Evolutionary conservation across 129 eudicot species (phyloP).

Genomic region (Gnaphalium uliginosum): DNA sequence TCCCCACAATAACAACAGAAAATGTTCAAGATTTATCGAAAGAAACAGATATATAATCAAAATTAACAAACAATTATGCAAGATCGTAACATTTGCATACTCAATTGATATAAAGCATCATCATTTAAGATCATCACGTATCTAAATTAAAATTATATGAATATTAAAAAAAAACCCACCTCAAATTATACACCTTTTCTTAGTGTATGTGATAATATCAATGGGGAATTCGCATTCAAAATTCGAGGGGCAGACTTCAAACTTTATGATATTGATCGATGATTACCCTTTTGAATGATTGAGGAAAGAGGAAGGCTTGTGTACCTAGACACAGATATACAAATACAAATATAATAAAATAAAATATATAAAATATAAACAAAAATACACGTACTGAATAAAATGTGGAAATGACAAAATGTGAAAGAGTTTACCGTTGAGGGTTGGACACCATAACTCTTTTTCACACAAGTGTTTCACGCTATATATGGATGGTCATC

Average conservation of each 20-base stretch:
- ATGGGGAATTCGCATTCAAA: background rate
- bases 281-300: background rate
- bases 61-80: background rate
- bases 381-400: background rate
- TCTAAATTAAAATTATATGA: background rate
- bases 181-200: background rate
- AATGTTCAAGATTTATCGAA: background rate
- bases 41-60: background rate
- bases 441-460: background rate
- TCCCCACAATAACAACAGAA: background rate
- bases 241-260: background rate
- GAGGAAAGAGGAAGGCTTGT: conserved; percentile 1
- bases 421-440: background rate
- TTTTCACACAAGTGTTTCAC: background rate
- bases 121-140: background rate
- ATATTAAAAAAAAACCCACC: conserved; percentile 14
- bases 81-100: background rate
- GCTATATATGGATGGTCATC: background rate
- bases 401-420: background rate
- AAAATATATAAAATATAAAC: background rate
- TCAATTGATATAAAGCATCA: conserved; percentile 3
- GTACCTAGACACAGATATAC: conserved; percentile 3
- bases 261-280: background rate
- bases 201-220: background rate
- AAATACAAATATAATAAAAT: background rate